These are phyloP conservation scores for Phylloporus sp. DNA, from an alignment of 768 basidiomycete genomes.

Conservation along the genomic window DNA sequence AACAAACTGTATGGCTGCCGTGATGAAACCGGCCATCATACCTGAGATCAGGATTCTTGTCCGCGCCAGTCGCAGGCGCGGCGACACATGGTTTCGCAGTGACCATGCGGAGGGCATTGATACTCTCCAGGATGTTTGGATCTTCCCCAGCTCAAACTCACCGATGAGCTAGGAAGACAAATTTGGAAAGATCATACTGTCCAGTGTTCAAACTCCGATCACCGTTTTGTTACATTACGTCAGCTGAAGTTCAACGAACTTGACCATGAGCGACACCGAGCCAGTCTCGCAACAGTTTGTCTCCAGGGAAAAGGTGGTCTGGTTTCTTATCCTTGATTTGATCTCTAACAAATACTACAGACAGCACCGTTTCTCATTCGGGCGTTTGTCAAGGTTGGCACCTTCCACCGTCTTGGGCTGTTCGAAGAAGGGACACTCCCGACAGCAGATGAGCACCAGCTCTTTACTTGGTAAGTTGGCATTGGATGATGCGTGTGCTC, in stretches of 20 bases:
- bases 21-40: too few species aligned
- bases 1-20: too few species aligned
- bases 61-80: neutral
- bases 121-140: neutral
- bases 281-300: constrained; percentile 42
- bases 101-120: neutral
- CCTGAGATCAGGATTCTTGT: neutral
- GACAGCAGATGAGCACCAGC: constrained; percentile 75
- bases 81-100: neutral
- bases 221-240: neutral
- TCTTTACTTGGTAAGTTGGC: constrained; percentile 67
- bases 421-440: constrained; percentile 79
- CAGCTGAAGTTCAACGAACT: neutral
- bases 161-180: too few species aligned
- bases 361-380: constrained; percentile 80
- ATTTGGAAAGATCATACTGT: neutral
- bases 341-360: constrained; percentile 32
- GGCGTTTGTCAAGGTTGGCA: constrained; percentile 77
- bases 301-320: constrained; percentile 55
- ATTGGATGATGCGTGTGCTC: neutral
- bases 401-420: constrained; percentile 66
- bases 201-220: neutral
- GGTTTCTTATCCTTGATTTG: fast-evolving
- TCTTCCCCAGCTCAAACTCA: neutral
- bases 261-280: constrained; percentile 35